Conservation (phyloP, 2,329 filamentous ascomycete species). For the Zalaria sp. region DNA sequence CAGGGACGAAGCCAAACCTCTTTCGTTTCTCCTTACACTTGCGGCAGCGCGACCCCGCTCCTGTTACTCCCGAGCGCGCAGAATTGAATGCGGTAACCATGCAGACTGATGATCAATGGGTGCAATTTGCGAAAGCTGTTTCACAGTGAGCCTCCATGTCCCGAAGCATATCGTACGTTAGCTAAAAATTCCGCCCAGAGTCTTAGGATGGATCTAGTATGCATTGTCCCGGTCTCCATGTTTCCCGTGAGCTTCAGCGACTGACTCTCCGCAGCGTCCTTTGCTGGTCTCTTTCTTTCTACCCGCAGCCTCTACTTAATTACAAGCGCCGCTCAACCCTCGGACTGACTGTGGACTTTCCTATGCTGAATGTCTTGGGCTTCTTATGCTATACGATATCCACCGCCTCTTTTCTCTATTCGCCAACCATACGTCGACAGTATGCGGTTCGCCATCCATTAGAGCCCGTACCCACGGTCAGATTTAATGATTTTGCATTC, state of each 20-base stretch:
- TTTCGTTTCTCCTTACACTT: too few relatives aligned
- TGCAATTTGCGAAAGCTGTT: conserved; percentile 2
- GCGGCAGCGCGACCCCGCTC: too few relatives aligned
- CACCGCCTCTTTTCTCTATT: conserved; percentile 64
- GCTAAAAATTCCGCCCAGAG: neutral
- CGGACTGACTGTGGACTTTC: conserved; percentile 81
- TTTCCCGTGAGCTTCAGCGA: too few relatives aligned
- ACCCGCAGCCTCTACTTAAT: conserved; percentile 79
- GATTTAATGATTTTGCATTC: conserved; percentile 82
- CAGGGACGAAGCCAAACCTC: too few relatives aligned
- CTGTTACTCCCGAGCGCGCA: too few relatives aligned
- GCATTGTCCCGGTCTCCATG: neutral
- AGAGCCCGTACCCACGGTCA: conserved; percentile 66
- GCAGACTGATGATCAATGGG: too few relatives aligned
- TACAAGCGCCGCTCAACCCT: conserved; percentile 60
- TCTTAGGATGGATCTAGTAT: conserved; percentile 9
- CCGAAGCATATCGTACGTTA: too few relatives aligned
- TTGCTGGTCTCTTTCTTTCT: conserved; percentile 70
- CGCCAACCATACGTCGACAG: conserved; percentile 59
- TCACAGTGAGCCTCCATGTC: conserved; percentile 1
- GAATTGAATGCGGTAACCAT: too few relatives aligned
- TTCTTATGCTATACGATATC: conserved; percentile 66
- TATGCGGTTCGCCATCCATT: conserved; percentile 68
- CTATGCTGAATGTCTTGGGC: conserved; percentile 57
- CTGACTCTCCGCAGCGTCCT: conserved; percentile 8